phyloP scores from a whole-genome alignment of 1,139 yeast genomes.

The Arxiozyma bovina region DNA sequence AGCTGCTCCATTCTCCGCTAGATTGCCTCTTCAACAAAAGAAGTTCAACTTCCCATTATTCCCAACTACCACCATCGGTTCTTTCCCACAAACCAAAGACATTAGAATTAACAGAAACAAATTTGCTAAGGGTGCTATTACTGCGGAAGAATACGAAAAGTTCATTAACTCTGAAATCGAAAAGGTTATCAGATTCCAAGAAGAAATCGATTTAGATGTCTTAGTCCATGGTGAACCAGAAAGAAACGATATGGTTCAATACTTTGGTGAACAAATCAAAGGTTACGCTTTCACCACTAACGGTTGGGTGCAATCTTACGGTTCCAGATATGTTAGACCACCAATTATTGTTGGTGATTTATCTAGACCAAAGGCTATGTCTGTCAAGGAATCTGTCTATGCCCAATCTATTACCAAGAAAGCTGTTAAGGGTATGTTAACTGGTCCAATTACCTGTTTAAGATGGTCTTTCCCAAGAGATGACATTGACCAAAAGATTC shows the following conservation, averaged over 20 bases:
- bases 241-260: slow-evolving; percentile 99
- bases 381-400: slow-evolving; percentile 97
- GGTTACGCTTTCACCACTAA: slow-evolving; percentile 97
- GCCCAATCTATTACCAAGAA: slow-evolving; percentile 93
- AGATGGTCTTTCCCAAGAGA: slow-evolving; percentile 99
- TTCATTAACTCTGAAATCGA: slow-evolving; percentile 96
- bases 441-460: slow-evolving; percentile 98
- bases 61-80: slow-evolving; percentile 99
- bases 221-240: slow-evolving; percentile 99
- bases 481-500: slow-evolving; percentile 87
- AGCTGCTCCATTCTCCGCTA: slow-evolving; percentile 73
- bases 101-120: slow-evolving; percentile 98
- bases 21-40: slow-evolving; percentile 80
- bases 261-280: slow-evolving; percentile 96
- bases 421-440: slow-evolving; percentile 99
- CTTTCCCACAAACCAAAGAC: slow-evolving; percentile 99
- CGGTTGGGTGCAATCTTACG: slow-evolving; percentile 99
- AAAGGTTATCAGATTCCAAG: slow-evolving; percentile 95
- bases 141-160: slow-evolving; percentile 90
- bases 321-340: slow-evolving; percentile 99
- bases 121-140: slow-evolving; percentile 89
- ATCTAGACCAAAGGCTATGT: slow-evolving; percentile 96
- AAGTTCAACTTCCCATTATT: slow-evolving; percentile 90
- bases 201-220: slow-evolving; percentile 95
- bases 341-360: slow-evolving; percentile 98